phyloP scores from a whole-genome alignment of 164 flowering plant species.

The Vitis cinerea region DNA sequence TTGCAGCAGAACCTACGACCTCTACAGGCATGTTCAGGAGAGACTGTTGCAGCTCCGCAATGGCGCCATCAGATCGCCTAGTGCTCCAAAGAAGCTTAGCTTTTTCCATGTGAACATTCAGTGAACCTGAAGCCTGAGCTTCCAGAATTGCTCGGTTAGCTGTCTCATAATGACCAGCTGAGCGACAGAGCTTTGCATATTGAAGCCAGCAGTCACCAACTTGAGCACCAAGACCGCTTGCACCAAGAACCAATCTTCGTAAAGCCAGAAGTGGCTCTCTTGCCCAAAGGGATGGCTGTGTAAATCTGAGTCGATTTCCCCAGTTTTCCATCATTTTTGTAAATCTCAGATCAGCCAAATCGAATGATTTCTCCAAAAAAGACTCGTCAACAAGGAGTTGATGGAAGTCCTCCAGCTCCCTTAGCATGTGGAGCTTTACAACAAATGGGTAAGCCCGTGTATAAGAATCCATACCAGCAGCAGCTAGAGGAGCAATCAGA shows the following conservation, averaged over 20 bases:
- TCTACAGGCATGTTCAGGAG: slow-evolving; percentile 89
- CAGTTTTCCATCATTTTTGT: slow-evolving; percentile 57
- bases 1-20: slow-evolving; percentile 74
- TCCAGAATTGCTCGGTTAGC: slow-evolving; percentile 93
- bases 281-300: slow-evolving; percentile 96
- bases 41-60: slow-evolving; percentile 82
- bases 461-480: slow-evolving; percentile 99
- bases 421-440: slow-evolving; percentile 91
- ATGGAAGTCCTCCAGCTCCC: slow-evolving; percentile 89
- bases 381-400: slow-evolving; percentile 67
- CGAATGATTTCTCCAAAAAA: slow-evolving; percentile 75
- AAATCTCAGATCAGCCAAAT: slow-evolving; percentile 50
- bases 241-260: slow-evolving; percentile 81
- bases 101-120: slow-evolving; percentile 90
- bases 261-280: slow-evolving; percentile 95
- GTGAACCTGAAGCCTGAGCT: slow-evolving; percentile 82
- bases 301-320: slow-evolving; percentile 81
- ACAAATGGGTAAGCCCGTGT: slow-evolving; percentile 86
- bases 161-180: slow-evolving; percentile 97
- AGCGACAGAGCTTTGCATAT: slow-evolving; percentile 95
- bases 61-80: slow-evolving; percentile 86
- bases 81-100: slow-evolving; percentile 96
- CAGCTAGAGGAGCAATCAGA: slow-evolving; percentile 92
- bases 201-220: slow-evolving; percentile 97
- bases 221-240: slow-evolving; percentile 74